These are phyloP conservation scores for Trametes hirsuta DNA, from an alignment of 1,284 basidiomycete species.

Conservation along the genomic window DNA sequence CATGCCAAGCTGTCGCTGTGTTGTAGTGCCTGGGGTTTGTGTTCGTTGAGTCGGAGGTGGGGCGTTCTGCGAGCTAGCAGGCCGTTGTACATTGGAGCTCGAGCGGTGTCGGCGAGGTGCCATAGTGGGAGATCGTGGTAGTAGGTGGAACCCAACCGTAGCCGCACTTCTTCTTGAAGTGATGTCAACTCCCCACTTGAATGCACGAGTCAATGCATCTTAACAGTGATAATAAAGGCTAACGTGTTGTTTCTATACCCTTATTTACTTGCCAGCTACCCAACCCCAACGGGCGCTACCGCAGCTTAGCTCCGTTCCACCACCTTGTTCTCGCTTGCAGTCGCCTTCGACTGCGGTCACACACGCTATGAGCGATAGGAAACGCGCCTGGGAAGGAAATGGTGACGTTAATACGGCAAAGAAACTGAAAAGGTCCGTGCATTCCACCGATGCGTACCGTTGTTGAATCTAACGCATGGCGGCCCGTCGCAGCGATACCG, in stretches of 20 bases:
- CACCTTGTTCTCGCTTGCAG: neutral
- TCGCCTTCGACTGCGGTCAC: neutral
- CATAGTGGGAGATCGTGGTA: slow-evolving; percentile 24
- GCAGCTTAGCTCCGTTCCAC: slow-evolving; percentile 8
- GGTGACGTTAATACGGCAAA: slow-evolving; percentile 56
- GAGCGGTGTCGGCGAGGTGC: slow-evolving; percentile 34
- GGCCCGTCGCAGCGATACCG: slow-evolving; percentile 54
- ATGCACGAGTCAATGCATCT: too few species aligned
- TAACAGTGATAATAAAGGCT: neutral
- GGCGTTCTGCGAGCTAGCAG: slow-evolving; percentile 14
- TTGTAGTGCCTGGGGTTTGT: slow-evolving; percentile 26
- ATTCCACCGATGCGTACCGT: neutral
- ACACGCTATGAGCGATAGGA: slow-evolving; percentile 40
- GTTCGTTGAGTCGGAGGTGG: slow-evolving; percentile 26
- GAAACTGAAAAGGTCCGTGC: slow-evolving; percentile 71
- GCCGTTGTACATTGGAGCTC: slow-evolving; percentile 27
- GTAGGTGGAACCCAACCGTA: neutral
- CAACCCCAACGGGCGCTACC: neutral
- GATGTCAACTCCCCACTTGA: too few species aligned
- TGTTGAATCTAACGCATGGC: slow-evolving; percentile 12
- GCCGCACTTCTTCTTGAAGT: too few species aligned
- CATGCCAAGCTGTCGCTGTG: slow-evolving; percentile 30
- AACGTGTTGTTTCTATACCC: neutral
- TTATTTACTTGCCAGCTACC: neutral
- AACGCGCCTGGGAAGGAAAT: slow-evolving; percentile 43